Evolutionary conservation across 805 yeast genomes (phyloP).

Genomic region (Henningerozyma blattae): DNA sequence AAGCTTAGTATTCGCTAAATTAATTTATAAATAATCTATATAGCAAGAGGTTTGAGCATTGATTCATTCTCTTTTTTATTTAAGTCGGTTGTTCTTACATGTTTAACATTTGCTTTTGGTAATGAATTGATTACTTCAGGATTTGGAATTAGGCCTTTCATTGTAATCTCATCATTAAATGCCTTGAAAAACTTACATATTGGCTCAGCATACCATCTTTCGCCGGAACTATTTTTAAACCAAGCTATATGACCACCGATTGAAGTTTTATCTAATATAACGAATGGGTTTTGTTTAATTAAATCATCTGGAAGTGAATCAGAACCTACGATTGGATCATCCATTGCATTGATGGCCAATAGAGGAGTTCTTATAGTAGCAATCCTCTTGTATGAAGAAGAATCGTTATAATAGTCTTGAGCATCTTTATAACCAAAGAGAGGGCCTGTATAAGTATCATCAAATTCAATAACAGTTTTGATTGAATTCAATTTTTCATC

Average conservation of each 20-base stretch:
- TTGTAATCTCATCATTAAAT: constrained; percentile 22
- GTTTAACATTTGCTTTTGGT: background rate
- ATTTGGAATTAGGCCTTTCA: constrained; percentile 10
- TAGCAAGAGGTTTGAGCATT: too few species aligned
- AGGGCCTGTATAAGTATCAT: constrained; percentile 50
- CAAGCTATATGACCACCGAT: constrained; percentile 82
- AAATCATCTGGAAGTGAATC: constrained; percentile 40
- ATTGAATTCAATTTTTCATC: constrained; percentile 16
- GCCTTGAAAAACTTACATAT: constrained; percentile 31
- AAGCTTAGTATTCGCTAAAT: too few species aligned
- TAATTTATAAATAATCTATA: too few species aligned
- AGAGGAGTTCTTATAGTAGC: constrained; percentile 48
- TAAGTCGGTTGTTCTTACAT: too few species aligned
- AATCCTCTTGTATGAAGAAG: constrained; percentile 44
- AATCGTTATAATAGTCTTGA: constrained; percentile 51
- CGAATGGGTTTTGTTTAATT: constrained; percentile 44
- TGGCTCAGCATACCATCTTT: constrained; percentile 56
- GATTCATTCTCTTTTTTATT: too few species aligned
- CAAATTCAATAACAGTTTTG: constrained; percentile 43
- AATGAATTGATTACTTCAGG: constrained; percentile 1
- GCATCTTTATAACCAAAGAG: constrained; percentile 55
- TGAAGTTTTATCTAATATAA: constrained; percentile 44
- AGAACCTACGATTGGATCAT: constrained; percentile 63
- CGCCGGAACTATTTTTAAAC: constrained; percentile 41
- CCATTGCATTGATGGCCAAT: constrained; percentile 49